Base-by-base conservation (phyloP, 2,329 filamentous ascomycete genomes). In the Elsinoe arachidis region DNA sequence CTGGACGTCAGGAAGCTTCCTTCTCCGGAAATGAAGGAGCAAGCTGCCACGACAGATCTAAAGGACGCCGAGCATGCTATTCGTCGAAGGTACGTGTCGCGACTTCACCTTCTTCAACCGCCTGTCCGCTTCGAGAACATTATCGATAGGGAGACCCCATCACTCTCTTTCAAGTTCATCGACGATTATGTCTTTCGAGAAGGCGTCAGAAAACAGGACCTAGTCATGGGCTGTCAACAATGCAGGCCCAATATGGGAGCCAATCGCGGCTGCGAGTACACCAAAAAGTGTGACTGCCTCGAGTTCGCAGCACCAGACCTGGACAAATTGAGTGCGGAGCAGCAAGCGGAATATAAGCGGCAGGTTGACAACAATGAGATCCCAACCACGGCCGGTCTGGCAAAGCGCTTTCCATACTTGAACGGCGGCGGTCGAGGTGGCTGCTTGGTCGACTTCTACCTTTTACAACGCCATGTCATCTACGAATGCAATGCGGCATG, bases 401-500 rank as follows among this genome's bases (percentile, higher is more conserved):
- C 76, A 0, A 78, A 78, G 63, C 67, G 72, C 12, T 88, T 88
- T 61, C 84, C 86, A 0, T 92, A 92, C 67, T 79, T 66, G 46
- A 60, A 68, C 34, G 58, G 68, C 44, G 66, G 68, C 6, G 63
- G 66, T 23, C 70, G 67, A 59, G 19, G 62, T 65, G 65, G 64
- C 19, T 69, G 67, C 17, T 65, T 75, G 0, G 70, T 74, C 0
- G 61, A 64, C 0, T 76, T 75, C 61, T 78, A 78, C 58, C 70
- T 74, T 0, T 64, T 75, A 15, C 65, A 67, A 0, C 66, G 75
- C 0, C 63, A 68, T 11, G 67, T 86, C 0, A 86, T 95, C 58
- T 92, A 91, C 70, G 89, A 95, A 66, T 95, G 89, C 67, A 89
- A 93, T 63, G 73, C 78, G 1, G 80, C 78, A 7, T 95, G 89